These are phyloP conservation scores for Elsinoe fawcettii DNA, from an alignment of 2,329 filamentous ascomycete species.

Conservation along the genomic window DNA sequence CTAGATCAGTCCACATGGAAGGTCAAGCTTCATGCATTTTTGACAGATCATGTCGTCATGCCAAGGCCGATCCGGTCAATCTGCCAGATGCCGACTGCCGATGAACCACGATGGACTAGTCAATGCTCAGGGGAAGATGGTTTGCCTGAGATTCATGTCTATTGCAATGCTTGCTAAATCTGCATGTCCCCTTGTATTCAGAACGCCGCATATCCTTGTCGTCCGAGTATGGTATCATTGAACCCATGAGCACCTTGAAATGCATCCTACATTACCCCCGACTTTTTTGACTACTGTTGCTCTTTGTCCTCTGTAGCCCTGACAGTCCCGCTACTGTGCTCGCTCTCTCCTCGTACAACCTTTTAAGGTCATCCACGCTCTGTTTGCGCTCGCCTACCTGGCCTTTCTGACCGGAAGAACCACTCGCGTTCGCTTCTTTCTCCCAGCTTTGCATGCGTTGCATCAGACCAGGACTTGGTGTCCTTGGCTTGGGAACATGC, in stretches of 20 bases:
- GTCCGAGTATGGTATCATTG: neutral
- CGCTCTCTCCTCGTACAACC: conserved; percentile 42
- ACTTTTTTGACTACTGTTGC: conserved; percentile 8
- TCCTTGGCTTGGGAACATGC: conserved; percentile 23
- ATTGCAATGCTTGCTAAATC: neutral
- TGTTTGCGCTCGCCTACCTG: conserved; percentile 38
- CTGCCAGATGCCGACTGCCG: conserved; percentile 1
- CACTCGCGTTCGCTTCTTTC: conserved; percentile 2
- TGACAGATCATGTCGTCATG: conserved; percentile 10
- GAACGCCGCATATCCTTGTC: neutral
- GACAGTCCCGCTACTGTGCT: conserved; percentile 27
- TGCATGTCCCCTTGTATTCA: neutral
- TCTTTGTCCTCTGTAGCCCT: conserved; percentile 5
- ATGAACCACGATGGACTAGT: neutral
- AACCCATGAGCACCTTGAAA: neutral
- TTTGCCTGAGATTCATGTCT: neutral
- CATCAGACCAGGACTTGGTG: conserved; percentile 37
- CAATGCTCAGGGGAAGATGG: neutral
- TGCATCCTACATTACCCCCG: neutral
- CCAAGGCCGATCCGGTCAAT: conserved; percentile 7
- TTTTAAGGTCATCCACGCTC: conserved; percentile 41
- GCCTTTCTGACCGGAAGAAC: conserved; percentile 21
- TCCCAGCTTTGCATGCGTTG: conserved; percentile 34
- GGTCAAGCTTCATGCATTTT: neutral
- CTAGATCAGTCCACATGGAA: neutral